phyloP scores from a whole-genome alignment of 2,329 filamentous ascomycete genomes.

The Incumbomyces lentus region DNA sequence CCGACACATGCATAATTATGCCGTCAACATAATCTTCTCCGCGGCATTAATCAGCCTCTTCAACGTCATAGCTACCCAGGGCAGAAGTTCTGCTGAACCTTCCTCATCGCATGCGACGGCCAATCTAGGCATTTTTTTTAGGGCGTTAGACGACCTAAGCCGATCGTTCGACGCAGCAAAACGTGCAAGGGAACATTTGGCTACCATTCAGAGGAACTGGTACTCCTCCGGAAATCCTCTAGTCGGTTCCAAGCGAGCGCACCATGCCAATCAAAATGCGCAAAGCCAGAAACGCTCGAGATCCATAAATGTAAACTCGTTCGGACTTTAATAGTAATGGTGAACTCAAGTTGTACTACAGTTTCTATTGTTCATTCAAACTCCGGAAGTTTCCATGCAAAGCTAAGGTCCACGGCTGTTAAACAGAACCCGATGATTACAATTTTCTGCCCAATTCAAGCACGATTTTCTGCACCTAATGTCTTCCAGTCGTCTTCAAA shows the following conservation, averaged over 20 bases:
- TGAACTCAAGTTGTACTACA: too few relatives aligned
- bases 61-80: constrained; percentile 1
- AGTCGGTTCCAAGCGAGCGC: not conserved
- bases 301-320: too few relatives aligned
- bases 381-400: too few relatives aligned
- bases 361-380: too few relatives aligned
- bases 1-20: constrained; percentile 2
- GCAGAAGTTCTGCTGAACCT: not conserved
- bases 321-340: too few relatives aligned
- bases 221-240: not conserved
- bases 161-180: not conserved
- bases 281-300: too few relatives aligned
- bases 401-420: too few relatives aligned
- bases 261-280: not conserved
- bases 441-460: too few relatives aligned
- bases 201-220: constrained; percentile 2
- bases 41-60: constrained; percentile 5
- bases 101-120: not conserved
- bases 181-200: constrained; percentile 1
- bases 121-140: not conserved
- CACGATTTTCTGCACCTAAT: too few relatives aligned
- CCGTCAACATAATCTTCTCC: constrained; percentile 5
- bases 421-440: too few relatives aligned
- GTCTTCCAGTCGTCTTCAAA: too few relatives aligned
- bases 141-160: not conserved